Base-by-base conservation (phyloP, 2,329 filamentous ascomycete species). In the Paecilomyces variotii region DNA sequence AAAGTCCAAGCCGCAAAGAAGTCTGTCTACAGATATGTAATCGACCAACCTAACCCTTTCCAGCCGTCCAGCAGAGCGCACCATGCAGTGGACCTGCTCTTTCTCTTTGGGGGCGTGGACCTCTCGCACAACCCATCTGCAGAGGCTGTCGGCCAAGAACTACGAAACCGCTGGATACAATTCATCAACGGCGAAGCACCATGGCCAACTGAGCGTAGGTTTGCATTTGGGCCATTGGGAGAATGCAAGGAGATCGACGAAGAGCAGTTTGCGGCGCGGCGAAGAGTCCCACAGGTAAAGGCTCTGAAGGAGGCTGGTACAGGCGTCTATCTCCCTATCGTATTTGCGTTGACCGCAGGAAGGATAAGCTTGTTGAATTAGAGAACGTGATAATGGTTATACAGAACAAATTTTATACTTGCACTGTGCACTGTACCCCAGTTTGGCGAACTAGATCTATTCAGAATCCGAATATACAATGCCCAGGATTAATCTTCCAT, bases 1-100 rank as follows among this genome's bases (percentile, higher is more conserved):
- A 72, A 71, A 53, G 55, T 69, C 1, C 57, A 57, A 0, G 62
- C 62, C 1, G 63, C 62, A 3, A 65, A 67, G 9, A 72, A 68
- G 30, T 54, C 57, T 7, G 71, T 70, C 0, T 80, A 73, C 59
- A 69, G 68, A 32, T 80, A 77, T 39, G 61, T 78, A 0, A 61
- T 80, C 1, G 79, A 81, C 45, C 74, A 81, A 56, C 54, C 68
- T 0, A 81, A 81, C 35, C 78, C 79, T 4, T 80, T 75, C 76
- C 79, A 80, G 55, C 56, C 72, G 0, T 80, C 78, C 0, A 76
- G 72, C 7, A 70, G 79, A 0, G 69, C 78, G 1, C 79, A 81
- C 45, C 79, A 81, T 59, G 79, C 75, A 0, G 74, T 81, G 1
- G 79, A 81, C 61, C 64, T 81, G 3, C 58, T 80, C 1, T 72